A percentile compares a stretch with the other conserved stretches of the same genome.
phyloP scores from a whole-genome alignment of 371 early-diverging fungal species.

The Circinella minor region DNA sequence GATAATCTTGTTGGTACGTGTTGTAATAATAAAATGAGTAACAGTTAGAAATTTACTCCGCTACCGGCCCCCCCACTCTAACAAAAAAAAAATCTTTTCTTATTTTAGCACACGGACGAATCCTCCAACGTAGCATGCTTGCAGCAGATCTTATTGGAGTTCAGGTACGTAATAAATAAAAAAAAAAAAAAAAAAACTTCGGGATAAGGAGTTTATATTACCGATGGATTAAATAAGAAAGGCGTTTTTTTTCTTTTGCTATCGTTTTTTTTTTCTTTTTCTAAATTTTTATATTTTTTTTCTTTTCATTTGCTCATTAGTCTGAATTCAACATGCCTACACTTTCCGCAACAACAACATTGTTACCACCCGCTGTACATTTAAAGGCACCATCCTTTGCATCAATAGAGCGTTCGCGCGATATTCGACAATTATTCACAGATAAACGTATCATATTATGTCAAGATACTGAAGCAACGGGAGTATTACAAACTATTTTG shows the following conservation, averaged over 20 bases:
- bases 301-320: not conserved
- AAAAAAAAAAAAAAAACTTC: too few relatives aligned
- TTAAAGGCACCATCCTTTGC: not conserved
- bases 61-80: not conserved
- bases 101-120: conserved; percentile 12
- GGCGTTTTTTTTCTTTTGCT: not conserved
- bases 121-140: conserved; percentile 16
- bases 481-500: conserved; percentile 19
- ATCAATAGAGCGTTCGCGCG: not conserved
- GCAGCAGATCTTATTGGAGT: conserved; percentile 23
- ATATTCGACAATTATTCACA: conserved; percentile 19
- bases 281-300: conserved; percentile 8
- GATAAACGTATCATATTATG: conserved; percentile 26
- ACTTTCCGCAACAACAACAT: conserved; percentile 11
- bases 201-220: not conserved
- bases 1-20: conserved; percentile 7
- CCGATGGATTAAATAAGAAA: not conserved
- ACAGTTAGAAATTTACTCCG: not conserved
- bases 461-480: conserved; percentile 15
- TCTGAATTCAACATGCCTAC: conserved; percentile 3
- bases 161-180: conserved; percentile 8
- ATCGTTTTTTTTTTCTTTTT: conserved; percentile 8
- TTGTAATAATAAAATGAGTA: not conserved
- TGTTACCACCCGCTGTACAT: conserved; percentile 2
- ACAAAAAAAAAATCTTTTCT: too few relatives aligned